These are phyloP conservation scores for Bocquillonia castaneifolia DNA, from an alignment of 441 rosid genomes.

Conservation along the genomic window DNA sequence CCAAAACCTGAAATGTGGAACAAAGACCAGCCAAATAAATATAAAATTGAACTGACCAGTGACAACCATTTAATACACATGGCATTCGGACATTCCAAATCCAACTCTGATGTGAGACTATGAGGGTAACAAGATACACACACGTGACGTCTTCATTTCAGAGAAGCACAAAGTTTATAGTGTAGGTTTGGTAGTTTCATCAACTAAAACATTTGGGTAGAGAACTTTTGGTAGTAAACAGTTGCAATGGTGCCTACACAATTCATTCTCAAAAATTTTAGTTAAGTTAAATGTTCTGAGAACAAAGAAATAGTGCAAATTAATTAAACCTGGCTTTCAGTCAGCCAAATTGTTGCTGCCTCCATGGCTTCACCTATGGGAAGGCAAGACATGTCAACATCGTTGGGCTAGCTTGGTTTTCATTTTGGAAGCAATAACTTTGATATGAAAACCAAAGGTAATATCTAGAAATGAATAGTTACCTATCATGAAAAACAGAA, in stretches of 20 bases:
- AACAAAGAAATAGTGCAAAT: slow-evolving; percentile 9
- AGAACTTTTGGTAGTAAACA: not conserved
- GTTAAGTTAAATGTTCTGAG: not conserved
- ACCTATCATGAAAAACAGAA: no score
- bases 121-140: slow-evolving; percentile 13
- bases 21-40: slow-evolving; percentile 16
- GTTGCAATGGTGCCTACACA: not conserved
- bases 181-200: not conserved
- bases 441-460: no score
- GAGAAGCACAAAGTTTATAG: not conserved
- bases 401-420: no score
- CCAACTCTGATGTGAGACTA: not conserved
- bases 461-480: no score
- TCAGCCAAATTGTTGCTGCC: not conserved
- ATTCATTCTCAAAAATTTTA: not conserved
- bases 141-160: not conserved
- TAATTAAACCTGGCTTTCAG: not conserved
- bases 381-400: no score
- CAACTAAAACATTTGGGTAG: not conserved
- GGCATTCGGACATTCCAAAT: slow-evolving; percentile 3
- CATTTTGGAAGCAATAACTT: no score
- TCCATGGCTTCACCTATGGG: no score
- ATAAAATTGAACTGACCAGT: not conserved
- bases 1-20: slow-evolving; percentile 41
- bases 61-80: not conserved